Evolutionary conservation across 768 basidiomycete species (phyloP).

Genomic region (Boletus pseudo-olivaceus): DNA sequence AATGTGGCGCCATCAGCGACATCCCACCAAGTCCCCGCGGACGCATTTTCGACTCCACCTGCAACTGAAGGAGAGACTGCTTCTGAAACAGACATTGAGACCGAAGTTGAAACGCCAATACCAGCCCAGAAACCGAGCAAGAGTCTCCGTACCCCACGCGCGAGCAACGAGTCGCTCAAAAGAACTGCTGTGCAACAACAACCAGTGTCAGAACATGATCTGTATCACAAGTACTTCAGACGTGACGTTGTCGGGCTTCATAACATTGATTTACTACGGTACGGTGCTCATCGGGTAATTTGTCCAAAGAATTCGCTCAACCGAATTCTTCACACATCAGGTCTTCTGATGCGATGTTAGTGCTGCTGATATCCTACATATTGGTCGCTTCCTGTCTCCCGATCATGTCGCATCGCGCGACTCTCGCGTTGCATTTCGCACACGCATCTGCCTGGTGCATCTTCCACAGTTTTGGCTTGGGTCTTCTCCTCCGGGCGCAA

Average conservation of each 20-base stretch:
- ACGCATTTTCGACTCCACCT: conserved; percentile 51
- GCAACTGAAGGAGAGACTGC: conserved; percentile 71
- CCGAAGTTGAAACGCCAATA: conserved; percentile 52
- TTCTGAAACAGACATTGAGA: conserved; percentile 67
- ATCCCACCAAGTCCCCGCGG: conserved; percentile 24
- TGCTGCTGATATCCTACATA: conserved; percentile 71
- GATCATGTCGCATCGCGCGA: conserved; percentile 42
- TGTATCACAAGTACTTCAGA: conserved; percentile 86
- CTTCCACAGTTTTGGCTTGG: conserved; percentile 87
- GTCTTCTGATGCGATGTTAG: conserved; percentile 78
- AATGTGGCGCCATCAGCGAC: conserved; percentile 4
- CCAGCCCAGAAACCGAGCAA: conserved; percentile 8
- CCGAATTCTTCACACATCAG: conserved; percentile 41
- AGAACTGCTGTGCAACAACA: background rate
- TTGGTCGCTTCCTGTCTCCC: conserved; percentile 59
- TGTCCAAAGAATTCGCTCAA: conserved; percentile 11
- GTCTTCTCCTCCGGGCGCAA: conserved; percentile 79
- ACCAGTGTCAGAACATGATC: conserved; percentile 74
- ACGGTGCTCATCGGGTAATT: conserved; percentile 20
- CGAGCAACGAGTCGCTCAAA: conserved; percentile 7
- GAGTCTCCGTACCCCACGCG: background rate
- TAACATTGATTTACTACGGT: conserved; percentile 87
- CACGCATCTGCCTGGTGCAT: conserved; percentile 85
- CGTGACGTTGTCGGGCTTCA: conserved; percentile 78
- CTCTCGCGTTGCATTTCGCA: conserved; percentile 66